Evolutionary conservation across 2,329 filamentous ascomycete species (phyloP), one percentile per base, ranked within the genome.

Genomic region (Colletotrichum trifolii): DNA sequence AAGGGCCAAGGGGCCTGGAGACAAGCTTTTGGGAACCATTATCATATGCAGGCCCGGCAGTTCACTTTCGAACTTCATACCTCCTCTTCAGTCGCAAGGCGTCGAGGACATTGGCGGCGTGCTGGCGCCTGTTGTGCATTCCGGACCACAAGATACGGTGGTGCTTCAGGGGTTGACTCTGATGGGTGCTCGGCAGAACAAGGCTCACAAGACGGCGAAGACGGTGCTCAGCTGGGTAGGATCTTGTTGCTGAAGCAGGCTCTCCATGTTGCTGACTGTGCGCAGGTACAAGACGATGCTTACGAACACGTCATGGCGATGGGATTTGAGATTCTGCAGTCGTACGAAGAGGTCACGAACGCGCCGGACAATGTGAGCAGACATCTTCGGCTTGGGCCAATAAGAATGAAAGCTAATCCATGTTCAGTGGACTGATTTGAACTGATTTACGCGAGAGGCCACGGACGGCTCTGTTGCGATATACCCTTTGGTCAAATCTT

Each of bases 181-280:
- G 67, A 87, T 97, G 79, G 92, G 91, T 1, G 88, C 96, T 71
- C 87, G 91, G 62, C 93, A 96, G 78, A 91, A 93, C 75, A 95
- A 94, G 76, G 87, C 87, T 70, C 87, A 94, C 73, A 92, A 91
- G 67, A 89, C 91, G 55, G 85, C 86, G 68, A 89, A 89, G 64
- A 91, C 90, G 56, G 81, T 96, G 50, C 77, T 97, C 63, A 93
- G 93, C 75, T 94, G 92, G 87, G 93, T 96, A 79, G 82, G 90
- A 83, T 8, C 38, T 7, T 43, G 36, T 12, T 11, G 15, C 13
- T 12, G 7, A 1, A 3, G 15, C 25, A 11, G 2, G 3, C 4
- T 25, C 25, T 25, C 25, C 25, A 2, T 17, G 40, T 17, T 8
- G 43, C 66, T 75, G 65, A 76, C 54, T n/a, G 5, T 5, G 40